Conservation (phyloP, 495 filamentous ascomycete genomes). For the Aspergillus ostianus region DNA sequence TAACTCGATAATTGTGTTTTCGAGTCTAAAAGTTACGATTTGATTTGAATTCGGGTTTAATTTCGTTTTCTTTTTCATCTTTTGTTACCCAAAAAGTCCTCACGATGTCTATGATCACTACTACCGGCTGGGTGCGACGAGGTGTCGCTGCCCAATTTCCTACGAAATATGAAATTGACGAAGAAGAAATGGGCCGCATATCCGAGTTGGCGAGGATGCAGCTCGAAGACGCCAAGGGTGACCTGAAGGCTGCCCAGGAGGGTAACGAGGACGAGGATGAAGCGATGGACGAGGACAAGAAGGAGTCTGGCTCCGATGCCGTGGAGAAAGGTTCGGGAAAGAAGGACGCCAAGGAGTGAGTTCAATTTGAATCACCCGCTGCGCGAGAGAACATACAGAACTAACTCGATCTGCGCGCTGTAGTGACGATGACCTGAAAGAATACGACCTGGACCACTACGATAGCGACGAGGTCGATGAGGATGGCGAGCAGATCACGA, state of each 20-base stretch:
- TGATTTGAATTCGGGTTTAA: not conserved
- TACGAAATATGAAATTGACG: constrained; percentile 84
- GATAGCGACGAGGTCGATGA: constrained; percentile 74
- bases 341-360: constrained; percentile 22
- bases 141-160: constrained; percentile 92
- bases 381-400: not conserved
- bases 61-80: constrained; percentile 4
- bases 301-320: constrained; percentile 22
- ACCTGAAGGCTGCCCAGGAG: constrained; percentile 66
- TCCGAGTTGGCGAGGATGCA: constrained; percentile 83
- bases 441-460: constrained; percentile 95
- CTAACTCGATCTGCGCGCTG: not conserved
- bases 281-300: constrained; percentile 31
- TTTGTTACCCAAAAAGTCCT: constrained; percentile 8
- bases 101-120: constrained; percentile 87
- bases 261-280: constrained; percentile 32
- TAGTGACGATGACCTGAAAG: constrained; percentile 80
- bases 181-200: constrained; percentile 90
- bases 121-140: constrained; percentile 88
- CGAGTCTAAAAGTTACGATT: constrained; percentile 1
- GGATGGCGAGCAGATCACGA: constrained; percentile 69
- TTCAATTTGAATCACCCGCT: constrained; percentile 9
- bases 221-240: constrained; percentile 87
- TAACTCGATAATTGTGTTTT: not conserved
- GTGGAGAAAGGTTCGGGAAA: constrained; percentile 26